phyloP scores from a whole-genome alignment of 805 yeast species.

The Candida bentonensis region DNA sequence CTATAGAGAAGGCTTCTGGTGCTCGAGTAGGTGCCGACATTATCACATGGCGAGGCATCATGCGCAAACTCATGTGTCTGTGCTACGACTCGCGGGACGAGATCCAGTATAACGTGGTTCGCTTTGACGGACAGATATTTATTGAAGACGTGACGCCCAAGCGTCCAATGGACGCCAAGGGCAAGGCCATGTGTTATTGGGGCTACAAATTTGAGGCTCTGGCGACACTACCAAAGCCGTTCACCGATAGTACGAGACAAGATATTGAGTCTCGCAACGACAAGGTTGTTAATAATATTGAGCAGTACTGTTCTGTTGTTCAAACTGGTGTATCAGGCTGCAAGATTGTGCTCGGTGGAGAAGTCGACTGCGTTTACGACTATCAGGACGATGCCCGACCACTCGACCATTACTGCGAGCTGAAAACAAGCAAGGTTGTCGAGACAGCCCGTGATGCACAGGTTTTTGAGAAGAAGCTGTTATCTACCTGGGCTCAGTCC shows the following conservation, averaged over 20 bases:
- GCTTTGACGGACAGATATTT: constrained; percentile 45
- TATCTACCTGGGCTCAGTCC: constrained; percentile 86
- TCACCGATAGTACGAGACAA: constrained; percentile 48
- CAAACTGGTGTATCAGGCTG: constrained; percentile 66
- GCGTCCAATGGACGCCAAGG: constrained; percentile 10
- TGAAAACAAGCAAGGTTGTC: constrained; percentile 54
- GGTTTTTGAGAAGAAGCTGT: constrained; percentile 61
- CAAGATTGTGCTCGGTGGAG: constrained; percentile 62
- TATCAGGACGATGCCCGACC: constrained; percentile 43
- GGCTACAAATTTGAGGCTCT: constrained; percentile 77
- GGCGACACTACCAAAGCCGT: constrained; percentile 60
- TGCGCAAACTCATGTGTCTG: constrained; percentile 57
- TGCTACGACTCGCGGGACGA: constrained; percentile 47
- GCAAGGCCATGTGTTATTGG: constrained; percentile 20
- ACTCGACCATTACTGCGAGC: constrained; percentile 62
- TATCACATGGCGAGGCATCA: constrained; percentile 72
- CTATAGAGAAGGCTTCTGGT: constrained; percentile 36
- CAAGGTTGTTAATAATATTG: constrained; percentile 51
- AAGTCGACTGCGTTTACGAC: constrained; percentile 80
- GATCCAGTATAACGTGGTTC: constrained; percentile 46
- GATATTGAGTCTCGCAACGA: constrained; percentile 51
- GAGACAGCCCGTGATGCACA: constrained; percentile 43
- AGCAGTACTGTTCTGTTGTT: constrained; percentile 68
- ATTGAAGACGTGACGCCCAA: constrained; percentile 21
- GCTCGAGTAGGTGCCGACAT: constrained; percentile 47